Evolutionary conservation across 2,329 filamentous ascomycete species (phyloP), one percentile per base, ranked within the genome.

Genomic region (Penicillium sp.): DNA sequence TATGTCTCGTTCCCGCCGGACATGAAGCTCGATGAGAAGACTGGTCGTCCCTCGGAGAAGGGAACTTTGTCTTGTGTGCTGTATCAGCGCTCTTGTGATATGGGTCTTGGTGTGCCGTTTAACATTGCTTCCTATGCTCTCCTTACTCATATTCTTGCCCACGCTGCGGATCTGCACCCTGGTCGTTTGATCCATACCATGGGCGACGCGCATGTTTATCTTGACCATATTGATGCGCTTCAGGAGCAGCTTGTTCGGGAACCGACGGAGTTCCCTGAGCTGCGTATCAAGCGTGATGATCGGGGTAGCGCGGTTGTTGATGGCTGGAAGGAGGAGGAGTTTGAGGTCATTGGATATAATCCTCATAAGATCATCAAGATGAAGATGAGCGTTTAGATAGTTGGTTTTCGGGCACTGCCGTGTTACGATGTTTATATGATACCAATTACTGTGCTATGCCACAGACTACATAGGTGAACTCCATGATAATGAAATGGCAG

Each of bases 131-230:
- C 83, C 56, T 99, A 99, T 72, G 90, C 93, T 29, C 76, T 99
- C 49, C 76, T 99, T 34, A 96, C 91, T 35, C 91, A 97, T 70
- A 97, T 99, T 87, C 75, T 99, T 39, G 92, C 93, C 0, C 86
- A 91, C 66, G 89, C 87, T 10, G 90, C 87, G 64, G 86, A 91
- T 59, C 72, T 99, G 46, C 80, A 88, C 0, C 90, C 93, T 0
- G 93, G 92, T 0, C 92, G 82, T 43, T 79, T 99, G 54, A 93
- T 90, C 33, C 93, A 97, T 71, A 90, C 90, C 41, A 95, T 99
- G 90, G 93, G 93, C 12, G 93, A 99, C 70, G 89, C 92, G n/a
- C 93, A 99, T 71, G 86, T 99, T 1, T 99, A 99, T 71, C 73
- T 86, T 7, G 92, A 99, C 68, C 93, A 99, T 68, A 81, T 95